phyloP scores from a whole-genome alignment of 2,329 filamentous ascomycete species.

The Epichloe sp. region DNA sequence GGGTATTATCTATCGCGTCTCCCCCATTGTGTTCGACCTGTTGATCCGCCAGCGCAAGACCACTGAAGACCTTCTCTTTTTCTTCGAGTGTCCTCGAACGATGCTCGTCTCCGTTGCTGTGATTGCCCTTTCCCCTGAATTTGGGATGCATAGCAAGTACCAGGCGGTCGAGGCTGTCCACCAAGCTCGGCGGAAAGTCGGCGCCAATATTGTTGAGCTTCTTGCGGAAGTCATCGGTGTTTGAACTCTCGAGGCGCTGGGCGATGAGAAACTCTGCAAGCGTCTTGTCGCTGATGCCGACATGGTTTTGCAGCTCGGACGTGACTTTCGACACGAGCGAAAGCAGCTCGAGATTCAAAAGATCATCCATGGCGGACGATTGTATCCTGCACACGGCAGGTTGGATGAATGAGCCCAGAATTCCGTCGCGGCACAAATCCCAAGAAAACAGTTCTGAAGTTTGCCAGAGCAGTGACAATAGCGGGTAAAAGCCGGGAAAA shows the following conservation, averaged over 20 bases:
- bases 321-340: conserved; percentile 92
- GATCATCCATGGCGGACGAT: conserved; percentile 60
- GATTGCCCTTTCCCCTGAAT: conserved; percentile 48
- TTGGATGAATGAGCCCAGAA: neutral
- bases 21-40: conserved; percentile 29
- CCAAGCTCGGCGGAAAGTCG: conserved; percentile 70
- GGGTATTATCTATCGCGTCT: conserved; percentile 80
- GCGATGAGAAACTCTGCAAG: conserved; percentile 94
- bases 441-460: neutral
- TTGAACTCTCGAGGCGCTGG: conserved; percentile 64
- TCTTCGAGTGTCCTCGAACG: conserved; percentile 42
- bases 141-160: conserved; percentile 85
- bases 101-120: conserved; percentile 27
- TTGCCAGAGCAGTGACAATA: neutral
- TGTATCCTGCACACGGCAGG: conserved; percentile 7
- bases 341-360: conserved; percentile 80
- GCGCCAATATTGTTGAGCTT: conserved; percentile 65
- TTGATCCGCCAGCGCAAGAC: conserved; percentile 74
- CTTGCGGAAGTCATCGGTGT: conserved; percentile 60
- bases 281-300: conserved; percentile 85
- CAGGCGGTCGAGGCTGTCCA: conserved; percentile 83
- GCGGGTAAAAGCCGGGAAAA: neutral
- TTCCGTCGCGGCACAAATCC: neutral
- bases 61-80: conserved; percentile 82
- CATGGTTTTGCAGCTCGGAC: conserved; percentile 85